A percentile compares a stretch with the other conserved stretches of the same genome.
phyloP scores from a whole-genome alignment of 805 yeast genomes.

The Teunomyces stri region DNA sequence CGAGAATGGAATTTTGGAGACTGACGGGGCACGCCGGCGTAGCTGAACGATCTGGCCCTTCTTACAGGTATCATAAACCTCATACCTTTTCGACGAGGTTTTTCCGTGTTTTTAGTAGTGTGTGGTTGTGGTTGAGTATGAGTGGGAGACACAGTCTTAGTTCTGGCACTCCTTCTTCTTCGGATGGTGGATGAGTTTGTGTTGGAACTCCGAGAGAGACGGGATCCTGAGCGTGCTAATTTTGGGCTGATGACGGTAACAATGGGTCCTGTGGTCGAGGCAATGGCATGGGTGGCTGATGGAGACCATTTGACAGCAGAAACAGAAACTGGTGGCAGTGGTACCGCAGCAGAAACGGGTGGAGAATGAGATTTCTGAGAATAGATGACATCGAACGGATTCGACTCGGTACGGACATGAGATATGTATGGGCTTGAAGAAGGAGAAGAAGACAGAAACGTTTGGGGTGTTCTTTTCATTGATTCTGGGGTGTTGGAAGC shows the following conservation, averaged over 20 bases:
- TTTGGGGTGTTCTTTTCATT: not conserved
- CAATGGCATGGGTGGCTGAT: not conserved
- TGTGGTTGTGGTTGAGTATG: no score
- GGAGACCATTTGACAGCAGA: no score
- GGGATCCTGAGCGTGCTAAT: not conserved
- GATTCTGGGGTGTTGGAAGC: not conserved
- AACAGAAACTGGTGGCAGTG: no score
- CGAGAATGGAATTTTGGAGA: constrained; percentile 21
- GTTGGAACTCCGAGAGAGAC: not conserved
- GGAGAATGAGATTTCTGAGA: constrained; percentile 5
- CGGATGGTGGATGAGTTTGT: not conserved
- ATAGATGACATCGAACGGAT: constrained; percentile 30
- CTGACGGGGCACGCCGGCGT: constrained; percentile 14
- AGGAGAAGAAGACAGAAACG: no score
- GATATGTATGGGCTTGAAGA: not conserved
- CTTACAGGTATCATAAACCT: constrained; percentile 34
- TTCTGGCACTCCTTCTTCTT: not conserved
- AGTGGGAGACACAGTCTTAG: no score
- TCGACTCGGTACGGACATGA: constrained; percentile 12
- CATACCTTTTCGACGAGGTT: constrained; percentile 5
- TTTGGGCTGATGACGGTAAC: constrained; percentile 19
- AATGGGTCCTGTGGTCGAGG: constrained; percentile 16
- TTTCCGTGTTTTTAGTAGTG: not conserved
- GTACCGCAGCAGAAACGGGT: not conserved
- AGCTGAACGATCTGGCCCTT: constrained; percentile 33